A percentile compares a stretch with the other conserved stretches of the same genome.
phyloP scores from a whole-genome alignment of 2,329 filamentous ascomycete genomes.

The Exophiala viscosa region DNA sequence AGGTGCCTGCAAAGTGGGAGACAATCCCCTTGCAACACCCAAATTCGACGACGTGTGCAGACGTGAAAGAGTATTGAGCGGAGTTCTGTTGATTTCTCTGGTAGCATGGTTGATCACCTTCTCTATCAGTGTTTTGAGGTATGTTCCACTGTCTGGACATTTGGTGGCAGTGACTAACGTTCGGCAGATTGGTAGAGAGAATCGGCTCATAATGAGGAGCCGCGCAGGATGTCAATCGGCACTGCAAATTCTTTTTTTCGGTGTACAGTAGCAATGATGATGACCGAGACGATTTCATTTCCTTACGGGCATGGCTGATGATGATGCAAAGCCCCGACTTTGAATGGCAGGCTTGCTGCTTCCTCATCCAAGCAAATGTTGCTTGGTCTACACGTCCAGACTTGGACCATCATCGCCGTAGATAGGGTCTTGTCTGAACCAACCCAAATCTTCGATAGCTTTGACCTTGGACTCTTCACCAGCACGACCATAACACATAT shows the following conservation, averaged over 20 bases:
- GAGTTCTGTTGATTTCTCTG: constrained; percentile 74
- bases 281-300: background rate
- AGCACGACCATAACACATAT: constrained; percentile 66
- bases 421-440: constrained; percentile 60
- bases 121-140: constrained; percentile 75
- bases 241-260: background rate
- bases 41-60: constrained; percentile 48
- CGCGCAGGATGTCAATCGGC: background rate
- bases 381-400: constrained; percentile 37
- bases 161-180: constrained; percentile 30
- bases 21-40: constrained; percentile 35
- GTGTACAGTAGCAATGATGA: background rate
- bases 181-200: constrained; percentile 38
- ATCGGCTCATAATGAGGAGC: constrained; percentile 25
- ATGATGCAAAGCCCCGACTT: background rate
- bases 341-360: too few species aligned
- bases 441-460: constrained; percentile 48
- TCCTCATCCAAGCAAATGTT: background rate
- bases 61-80: constrained; percentile 67
- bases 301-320: background rate
- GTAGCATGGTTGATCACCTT: constrained; percentile 91
- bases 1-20: constrained; percentile 54
- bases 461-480: constrained; percentile 54
- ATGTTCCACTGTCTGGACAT: constrained; percentile 23
- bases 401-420: constrained; percentile 55